Conservation (phyloP, 495 filamentous ascomycete genomes). For the Cetradonia linearis region DNA sequence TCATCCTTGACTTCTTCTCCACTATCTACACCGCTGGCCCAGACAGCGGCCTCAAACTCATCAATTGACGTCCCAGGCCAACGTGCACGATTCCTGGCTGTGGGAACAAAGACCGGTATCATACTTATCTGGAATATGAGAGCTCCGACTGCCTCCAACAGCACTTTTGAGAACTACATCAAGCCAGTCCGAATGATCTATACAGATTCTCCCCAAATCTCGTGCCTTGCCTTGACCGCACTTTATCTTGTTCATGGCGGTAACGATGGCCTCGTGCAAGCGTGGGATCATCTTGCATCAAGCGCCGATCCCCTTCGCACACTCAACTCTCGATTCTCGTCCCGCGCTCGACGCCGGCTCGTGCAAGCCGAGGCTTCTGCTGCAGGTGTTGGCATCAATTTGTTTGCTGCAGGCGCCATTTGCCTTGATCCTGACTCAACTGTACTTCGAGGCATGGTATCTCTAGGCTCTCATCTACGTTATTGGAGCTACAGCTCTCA, state of each 20-base stretch:
- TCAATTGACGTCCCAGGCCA: slow-evolving; percentile 63
- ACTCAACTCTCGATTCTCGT: slow-evolving; percentile 77
- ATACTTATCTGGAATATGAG: slow-evolving; percentile 82
- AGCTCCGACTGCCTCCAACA: slow-evolving; percentile 42
- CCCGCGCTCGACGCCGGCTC: slow-evolving; percentile 63
- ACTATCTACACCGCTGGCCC: slow-evolving; percentile 45
- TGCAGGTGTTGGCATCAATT: slow-evolving; percentile 60
- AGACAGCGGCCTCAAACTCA: slow-evolving; percentile 37
- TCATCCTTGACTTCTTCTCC: slow-evolving; percentile 47
- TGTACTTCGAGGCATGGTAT: slow-evolving; percentile 79
- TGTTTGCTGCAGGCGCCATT: slow-evolving; percentile 74
- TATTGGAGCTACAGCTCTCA: slow-evolving; percentile 90
- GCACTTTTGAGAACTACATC: slow-evolving; percentile 43
- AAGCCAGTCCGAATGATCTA: slow-evolving; percentile 70
- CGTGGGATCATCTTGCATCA: slow-evolving; percentile 91
- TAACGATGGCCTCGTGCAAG: slow-evolving; percentile 89
- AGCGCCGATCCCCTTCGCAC: slow-evolving; percentile 70
- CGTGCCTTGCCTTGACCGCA: slow-evolving; percentile 75
- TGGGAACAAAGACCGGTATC: slow-evolving; percentile 68
- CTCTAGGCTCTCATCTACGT: slow-evolving; percentile 73
- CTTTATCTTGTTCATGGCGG: slow-evolving; percentile 87
- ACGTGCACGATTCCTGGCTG: slow-evolving; percentile 67
- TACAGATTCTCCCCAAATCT: slow-evolving; percentile 83
- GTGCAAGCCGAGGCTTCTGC: slow-evolving; percentile 60
- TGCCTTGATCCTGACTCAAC: slow-evolving; percentile 83